phyloP scores from a whole-genome alignment of 495 filamentous ascomycete species.

The Cudoniella acicularis region DNA sequence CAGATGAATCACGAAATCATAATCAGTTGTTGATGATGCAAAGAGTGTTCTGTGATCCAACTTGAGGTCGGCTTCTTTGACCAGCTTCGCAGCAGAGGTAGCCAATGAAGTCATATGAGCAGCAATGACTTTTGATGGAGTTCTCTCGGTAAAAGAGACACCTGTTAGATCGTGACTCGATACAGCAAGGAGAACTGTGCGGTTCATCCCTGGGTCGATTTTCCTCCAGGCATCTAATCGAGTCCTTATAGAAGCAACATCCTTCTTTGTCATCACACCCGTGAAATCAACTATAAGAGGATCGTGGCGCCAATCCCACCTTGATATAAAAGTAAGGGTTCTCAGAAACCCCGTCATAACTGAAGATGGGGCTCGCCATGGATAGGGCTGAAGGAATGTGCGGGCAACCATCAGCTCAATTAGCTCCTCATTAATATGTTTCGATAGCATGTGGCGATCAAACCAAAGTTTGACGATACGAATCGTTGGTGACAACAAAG shows the following conservation, averaged over 20 bases:
- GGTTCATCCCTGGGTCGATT: constrained; percentile 85
- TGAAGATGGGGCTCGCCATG: constrained; percentile 75
- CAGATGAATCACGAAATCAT: constrained; percentile 79
- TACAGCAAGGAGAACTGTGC: constrained; percentile 74
- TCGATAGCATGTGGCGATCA: constrained; percentile 69
- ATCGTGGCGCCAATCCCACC: constrained; percentile 87
- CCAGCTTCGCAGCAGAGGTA: constrained; percentile 58
- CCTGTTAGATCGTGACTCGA: constrained; percentile 75
- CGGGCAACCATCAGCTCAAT: constrained; percentile 75
- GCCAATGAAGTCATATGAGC: constrained; percentile 78
- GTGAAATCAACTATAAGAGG: constrained; percentile 76
- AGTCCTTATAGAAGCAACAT: constrained; percentile 58
- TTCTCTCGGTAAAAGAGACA: constrained; percentile 70
- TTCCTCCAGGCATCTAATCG: constrained; percentile 77
- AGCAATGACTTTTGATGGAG: constrained; percentile 78
- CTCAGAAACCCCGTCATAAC: constrained; percentile 79
- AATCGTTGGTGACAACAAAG: constrained; percentile 76
- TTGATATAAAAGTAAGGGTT: constrained; percentile 68
- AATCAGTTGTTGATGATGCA: constrained; percentile 62
- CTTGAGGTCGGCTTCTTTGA: constrained; percentile 53
- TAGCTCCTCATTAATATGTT: constrained; percentile 72
- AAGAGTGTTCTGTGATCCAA: constrained; percentile 65
- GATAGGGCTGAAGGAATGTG: constrained; percentile 76
- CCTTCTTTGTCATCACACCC: constrained; percentile 48
- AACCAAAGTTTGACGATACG: constrained; percentile 93